Base-by-base conservation (phyloP, 139 green algal species). In the Yamagishiella unicocca region DNA sequence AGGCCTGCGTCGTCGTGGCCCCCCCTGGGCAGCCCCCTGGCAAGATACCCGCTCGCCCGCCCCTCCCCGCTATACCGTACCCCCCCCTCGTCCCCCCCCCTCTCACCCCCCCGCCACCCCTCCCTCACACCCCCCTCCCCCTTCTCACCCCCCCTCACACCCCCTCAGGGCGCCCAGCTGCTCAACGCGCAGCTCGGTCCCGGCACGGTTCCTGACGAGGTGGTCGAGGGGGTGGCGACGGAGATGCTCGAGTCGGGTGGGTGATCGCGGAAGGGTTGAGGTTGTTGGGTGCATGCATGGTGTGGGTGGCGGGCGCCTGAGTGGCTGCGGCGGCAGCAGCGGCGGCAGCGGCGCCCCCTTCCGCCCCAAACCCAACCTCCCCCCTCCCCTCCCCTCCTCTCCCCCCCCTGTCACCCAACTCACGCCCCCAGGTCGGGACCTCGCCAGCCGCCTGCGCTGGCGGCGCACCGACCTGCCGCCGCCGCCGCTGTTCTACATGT, bases 401-500 rank as follows among this genome's bases (percentile, higher is more conserved):
- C 8, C 64, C 8, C 64, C 9, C 58, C 19, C 19, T 33, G 19
- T 17, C 50, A 25, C 50, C 50, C 50, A 58, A 25, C 14, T 58
- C 25, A n/a, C n/a, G n/a, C n/a, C n/a, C n/a, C 10, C 73, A 91
- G 88, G 88, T 21, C 54, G 68, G 1, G 46, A 62, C 27, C 37
- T 90, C 58, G 83, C 83, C 27, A 64, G 37, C 8, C 62, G 38
- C 0, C n/a, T 89, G 61, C 40, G 61, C 14, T 85, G 79, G 79
- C 79, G 29, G 42, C 79, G 61, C 4, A 43, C 61, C 29, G 79
- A 75, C 70, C 45, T 71, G 62, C 45, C 35, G 31, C 45, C 33
- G 55, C 76, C 79, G 12, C 89, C 89, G 19, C 71, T 92, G 43
- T 83, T 82, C 31, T 92, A 83, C 70, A 40, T 87, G 27, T 92